A percentile compares a stretch with the other conserved stretches of the same genome.
phyloP scores from a whole-genome alignment of 495 filamentous ascomycete genomes.

The Xylaria scruposa region DNA sequence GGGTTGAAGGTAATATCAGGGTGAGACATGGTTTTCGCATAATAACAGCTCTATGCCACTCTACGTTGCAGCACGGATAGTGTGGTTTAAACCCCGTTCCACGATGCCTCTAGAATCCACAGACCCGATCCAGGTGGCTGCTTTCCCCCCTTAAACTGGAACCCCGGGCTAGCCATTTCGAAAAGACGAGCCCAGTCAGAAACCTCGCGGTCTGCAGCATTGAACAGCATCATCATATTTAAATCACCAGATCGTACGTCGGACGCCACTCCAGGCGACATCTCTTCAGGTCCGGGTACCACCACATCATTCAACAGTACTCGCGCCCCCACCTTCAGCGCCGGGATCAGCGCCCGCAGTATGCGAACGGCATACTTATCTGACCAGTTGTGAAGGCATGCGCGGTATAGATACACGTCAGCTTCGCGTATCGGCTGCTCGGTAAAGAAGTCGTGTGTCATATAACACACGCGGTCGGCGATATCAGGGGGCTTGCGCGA shows the following conservation, averaged over 20 bases:
- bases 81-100: slow-evolving; percentile 25
- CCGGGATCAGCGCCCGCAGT: slow-evolving; percentile 49
- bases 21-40: too few species aligned
- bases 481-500: slow-evolving; percentile 40
- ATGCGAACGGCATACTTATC: slow-evolving; percentile 53
- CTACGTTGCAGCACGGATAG: too few species aligned
- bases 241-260: slow-evolving; percentile 45
- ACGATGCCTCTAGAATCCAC: slow-evolving; percentile 29
- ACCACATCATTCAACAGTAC: slow-evolving; percentile 49
- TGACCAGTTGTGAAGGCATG: slow-evolving; percentile 53
- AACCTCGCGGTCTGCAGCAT: slow-evolving; percentile 57
- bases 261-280: slow-evolving; percentile 24
- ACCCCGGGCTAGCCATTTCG: slow-evolving; percentile 46
- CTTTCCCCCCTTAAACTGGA: slow-evolving; percentile 42
- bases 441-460: too few species aligned
- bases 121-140: slow-evolving; percentile 24
- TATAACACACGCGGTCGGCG: slow-evolving; percentile 41
- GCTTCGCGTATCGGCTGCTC: slow-evolving; percentile 41
- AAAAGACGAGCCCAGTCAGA: slow-evolving; percentile 56
- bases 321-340: slow-evolving; percentile 47
- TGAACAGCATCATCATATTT: slow-evolving; percentile 58
- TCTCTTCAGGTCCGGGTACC: slow-evolving; percentile 36
- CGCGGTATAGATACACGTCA: slow-evolving; percentile 48
- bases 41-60: too few species aligned
- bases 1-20: too few species aligned